Percentiles rank a stretch among this genome's conserved stretches.
Conservation (phyloP, 345 rosid genomes). For the Pseudoturritis turrita region DNA sequence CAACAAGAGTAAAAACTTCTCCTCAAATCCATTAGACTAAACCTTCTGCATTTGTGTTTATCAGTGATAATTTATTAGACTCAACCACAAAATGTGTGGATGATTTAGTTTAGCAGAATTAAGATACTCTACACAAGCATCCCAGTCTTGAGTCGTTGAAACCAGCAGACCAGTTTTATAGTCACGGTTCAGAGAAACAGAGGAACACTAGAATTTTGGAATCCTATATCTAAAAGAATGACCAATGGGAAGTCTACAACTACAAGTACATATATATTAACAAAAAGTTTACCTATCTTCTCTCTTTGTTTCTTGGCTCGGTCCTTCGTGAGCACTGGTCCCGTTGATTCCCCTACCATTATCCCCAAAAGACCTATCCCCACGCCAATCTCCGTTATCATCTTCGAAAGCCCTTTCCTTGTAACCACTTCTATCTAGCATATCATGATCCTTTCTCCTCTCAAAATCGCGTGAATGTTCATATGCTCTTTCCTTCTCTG, state of each 20-base stretch:
- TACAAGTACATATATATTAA: neutral
- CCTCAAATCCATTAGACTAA: neutral
- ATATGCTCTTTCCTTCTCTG: slow-evolving; percentile 45
- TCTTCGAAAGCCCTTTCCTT: slow-evolving; percentile 37
- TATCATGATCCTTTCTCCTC: slow-evolving; percentile 38
- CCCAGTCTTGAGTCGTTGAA: neutral
- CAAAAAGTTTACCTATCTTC: slow-evolving; percentile 45
- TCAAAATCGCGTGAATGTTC: slow-evolving; percentile 37
- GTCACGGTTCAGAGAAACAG: neutral
- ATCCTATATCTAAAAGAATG: neutral
- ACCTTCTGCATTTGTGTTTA: neutral
- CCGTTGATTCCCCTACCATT: slow-evolving; percentile 39
- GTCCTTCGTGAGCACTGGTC: slow-evolving; percentile 32
- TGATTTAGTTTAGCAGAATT: neutral
- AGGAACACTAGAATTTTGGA: neutral
- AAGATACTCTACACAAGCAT: neutral
- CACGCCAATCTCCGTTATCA: slow-evolving; percentile 35
- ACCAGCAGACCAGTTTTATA: neutral
- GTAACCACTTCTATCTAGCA: slow-evolving; percentile 44
- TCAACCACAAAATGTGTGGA: neutral
- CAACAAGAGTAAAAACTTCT: neutral
- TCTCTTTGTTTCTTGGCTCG: slow-evolving; percentile 38
- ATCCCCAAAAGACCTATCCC: slow-evolving; percentile 35
- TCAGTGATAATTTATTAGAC: neutral
- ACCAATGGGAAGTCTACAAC: neutral